Conservation (phyloP, 2,329 filamentous ascomycete genomes). For the Cladosporium velox region DNA sequence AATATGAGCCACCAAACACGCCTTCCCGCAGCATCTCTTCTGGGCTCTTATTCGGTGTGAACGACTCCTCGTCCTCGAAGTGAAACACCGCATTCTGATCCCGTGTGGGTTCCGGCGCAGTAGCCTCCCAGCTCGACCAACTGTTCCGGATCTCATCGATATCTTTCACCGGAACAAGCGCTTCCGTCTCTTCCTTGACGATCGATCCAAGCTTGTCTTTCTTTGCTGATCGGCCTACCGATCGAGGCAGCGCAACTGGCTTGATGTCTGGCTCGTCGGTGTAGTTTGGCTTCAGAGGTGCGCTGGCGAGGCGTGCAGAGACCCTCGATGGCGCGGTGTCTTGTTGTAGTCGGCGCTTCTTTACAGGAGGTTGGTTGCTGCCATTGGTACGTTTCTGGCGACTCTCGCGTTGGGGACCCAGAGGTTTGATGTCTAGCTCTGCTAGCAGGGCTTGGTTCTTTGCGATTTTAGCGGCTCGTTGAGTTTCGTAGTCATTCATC, state of each 20-base stretch:
- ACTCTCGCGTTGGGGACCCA: conserved; percentile 23
- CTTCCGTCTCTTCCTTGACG: conserved; percentile 23
- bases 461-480: conserved; percentile 52
- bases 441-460: conserved; percentile 52
- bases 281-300: conserved; percentile 40
- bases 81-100: conserved; percentile 48
- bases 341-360: conserved; percentile 44
- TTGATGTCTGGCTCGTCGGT: conserved; percentile 41
- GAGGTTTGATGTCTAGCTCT: conserved; percentile 47
- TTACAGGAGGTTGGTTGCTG: conserved; percentile 31
- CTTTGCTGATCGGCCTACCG: conserved; percentile 19
- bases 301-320: conserved; percentile 52
- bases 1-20: conserved; percentile 56
- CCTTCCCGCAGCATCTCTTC: conserved; percentile 55
- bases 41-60: conserved; percentile 57
- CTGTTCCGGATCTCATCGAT: conserved; percentile 38
- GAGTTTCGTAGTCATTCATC: conserved; percentile 50
- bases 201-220: conserved; percentile 22
- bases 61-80: conserved; percentile 47
- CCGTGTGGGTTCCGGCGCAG: conserved; percentile 44
- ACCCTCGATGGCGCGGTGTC: conserved; percentile 43
- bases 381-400: conserved; percentile 14
- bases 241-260: conserved; percentile 30
- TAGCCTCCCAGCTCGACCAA: conserved; percentile 50
- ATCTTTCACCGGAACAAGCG: conserved; percentile 34